Conservation (phyloP, 306 rosid genomes). For the Fragaria iinumae region DNA sequence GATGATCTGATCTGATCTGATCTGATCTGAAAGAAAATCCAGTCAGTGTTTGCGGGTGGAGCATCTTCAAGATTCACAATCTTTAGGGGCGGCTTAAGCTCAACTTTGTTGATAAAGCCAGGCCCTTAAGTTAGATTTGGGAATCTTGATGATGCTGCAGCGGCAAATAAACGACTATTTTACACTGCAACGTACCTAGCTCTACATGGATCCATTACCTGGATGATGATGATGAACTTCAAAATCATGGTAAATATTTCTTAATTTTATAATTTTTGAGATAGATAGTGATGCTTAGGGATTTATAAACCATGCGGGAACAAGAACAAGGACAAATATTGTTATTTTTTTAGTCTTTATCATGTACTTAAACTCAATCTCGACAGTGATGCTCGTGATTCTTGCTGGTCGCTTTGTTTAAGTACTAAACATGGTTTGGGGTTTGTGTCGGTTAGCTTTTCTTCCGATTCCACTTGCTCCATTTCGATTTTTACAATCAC, state of each 20-base stretch:
- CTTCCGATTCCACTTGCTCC: conserved; percentile 1
- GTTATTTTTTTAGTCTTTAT: not conserved
- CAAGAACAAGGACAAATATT: not conserved
- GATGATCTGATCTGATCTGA: not conserved
- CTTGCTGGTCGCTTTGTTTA: conserved; percentile 6
- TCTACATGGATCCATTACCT: not conserved
- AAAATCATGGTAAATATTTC: not conserved
- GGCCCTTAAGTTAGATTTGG: conserved; percentile 34
- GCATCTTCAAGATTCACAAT: conserved; percentile 96
- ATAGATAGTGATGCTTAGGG: not conserved
- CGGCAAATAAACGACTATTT: conserved; percentile 36
- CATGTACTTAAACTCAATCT: not conserved
- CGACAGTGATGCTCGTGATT: not conserved
- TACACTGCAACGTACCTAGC: no score
- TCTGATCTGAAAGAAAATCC: conserved; percentile 16
- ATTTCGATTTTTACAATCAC: not conserved
- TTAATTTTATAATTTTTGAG: not conserved
- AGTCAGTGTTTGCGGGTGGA: conserved; percentile 77
- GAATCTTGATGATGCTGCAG: conserved; percentile 98
- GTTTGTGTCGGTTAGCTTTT: not conserved
- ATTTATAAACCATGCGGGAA: not conserved
- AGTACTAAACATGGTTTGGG: conserved; percentile 8
- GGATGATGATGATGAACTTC: not conserved
- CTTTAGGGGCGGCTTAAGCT: not conserved
- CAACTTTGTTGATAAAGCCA: not conserved